phyloP scores from a whole-genome alignment of 371 early-diverging fungal species.

The Circinella minor region DNA sequence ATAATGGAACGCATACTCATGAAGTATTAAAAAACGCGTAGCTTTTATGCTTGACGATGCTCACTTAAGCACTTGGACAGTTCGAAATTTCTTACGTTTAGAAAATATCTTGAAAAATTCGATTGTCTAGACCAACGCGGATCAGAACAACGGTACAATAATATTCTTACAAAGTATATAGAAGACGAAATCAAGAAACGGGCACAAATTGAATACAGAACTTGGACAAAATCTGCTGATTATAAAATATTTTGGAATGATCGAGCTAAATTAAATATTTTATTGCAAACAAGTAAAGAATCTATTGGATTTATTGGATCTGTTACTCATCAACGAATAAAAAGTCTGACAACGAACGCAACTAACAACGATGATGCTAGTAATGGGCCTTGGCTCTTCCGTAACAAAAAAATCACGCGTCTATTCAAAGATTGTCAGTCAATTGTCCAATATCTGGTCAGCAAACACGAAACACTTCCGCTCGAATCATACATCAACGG shows the following conservation, averaged over 20 bases:
- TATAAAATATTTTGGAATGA: slow-evolving; percentile 20
- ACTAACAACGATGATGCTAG: background rate
- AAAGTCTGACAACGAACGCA: slow-evolving; percentile 21
- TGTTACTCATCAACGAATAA: slow-evolving; percentile 27
- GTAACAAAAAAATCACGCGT: slow-evolving; percentile 10
- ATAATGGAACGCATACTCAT: too few species aligned
- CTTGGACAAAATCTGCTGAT: too few species aligned
- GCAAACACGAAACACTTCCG: slow-evolving; percentile 23
- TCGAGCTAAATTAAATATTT: slow-evolving; percentile 19
- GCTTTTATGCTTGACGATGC: too few species aligned
- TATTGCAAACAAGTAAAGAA: slow-evolving; percentile 23
- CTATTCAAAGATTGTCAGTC: slow-evolving; percentile 15
- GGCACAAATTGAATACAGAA: too few species aligned
- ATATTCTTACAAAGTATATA: too few species aligned
- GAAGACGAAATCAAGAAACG: too few species aligned
- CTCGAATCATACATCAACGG: slow-evolving; percentile 28
- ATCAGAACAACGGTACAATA: too few species aligned
- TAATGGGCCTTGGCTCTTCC: slow-evolving; percentile 20
- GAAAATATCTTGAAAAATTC: too few species aligned
- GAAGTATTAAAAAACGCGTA: too few species aligned
- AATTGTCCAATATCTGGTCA: slow-evolving; percentile 11
- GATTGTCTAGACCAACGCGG: too few species aligned
- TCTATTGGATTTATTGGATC: slow-evolving; percentile 28
- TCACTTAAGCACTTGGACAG: too few species aligned
- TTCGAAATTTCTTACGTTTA: too few species aligned